Percentiles rank a stretch among this genome's conserved stretches.
phyloP scores from a whole-genome alignment of 768 basidiomycete species.

The Amanita fuliginea region DNA sequence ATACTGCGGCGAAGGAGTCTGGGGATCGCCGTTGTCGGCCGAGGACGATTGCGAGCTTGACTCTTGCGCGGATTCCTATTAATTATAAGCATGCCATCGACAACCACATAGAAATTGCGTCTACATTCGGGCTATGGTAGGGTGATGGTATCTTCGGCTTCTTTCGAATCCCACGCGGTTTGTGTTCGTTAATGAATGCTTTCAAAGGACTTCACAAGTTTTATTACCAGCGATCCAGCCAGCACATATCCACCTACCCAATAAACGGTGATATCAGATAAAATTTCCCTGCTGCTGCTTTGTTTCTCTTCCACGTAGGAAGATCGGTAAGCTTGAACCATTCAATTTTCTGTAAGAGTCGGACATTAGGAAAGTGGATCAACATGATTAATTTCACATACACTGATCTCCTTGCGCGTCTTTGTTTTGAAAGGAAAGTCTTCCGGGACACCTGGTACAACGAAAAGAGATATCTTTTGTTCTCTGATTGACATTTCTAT shows the following conservation, averaged over 20 bases:
- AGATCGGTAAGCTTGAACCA: constrained; percentile 89
- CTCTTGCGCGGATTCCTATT: constrained; percentile 35
- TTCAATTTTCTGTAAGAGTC: constrained; percentile 68
- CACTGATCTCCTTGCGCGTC: constrained; percentile 97
- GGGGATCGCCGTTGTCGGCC: constrained; percentile 46
- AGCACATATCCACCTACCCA: constrained; percentile 32
- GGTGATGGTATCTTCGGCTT: constrained; percentile 17
- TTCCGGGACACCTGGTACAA: constrained; percentile 83
- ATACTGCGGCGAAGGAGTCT: constrained; percentile 54
- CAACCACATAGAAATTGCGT: not conserved
- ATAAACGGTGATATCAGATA: constrained; percentile 96
- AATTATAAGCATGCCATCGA: constrained; percentile 7
- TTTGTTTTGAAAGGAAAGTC: constrained; percentile 84
- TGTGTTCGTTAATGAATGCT: constrained; percentile 54
- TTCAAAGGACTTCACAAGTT: constrained; percentile 39
- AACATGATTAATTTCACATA: constrained; percentile 24
- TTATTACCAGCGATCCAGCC: constrained; percentile 6
- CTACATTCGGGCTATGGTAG: constrained; percentile 5
- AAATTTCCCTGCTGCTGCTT: constrained; percentile 64
- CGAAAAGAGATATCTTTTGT: constrained; percentile 83
- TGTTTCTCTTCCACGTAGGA: constrained; percentile 86
- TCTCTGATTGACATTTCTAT: constrained; percentile 84
- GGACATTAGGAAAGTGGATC: not conserved
- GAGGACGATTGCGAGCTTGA: constrained; percentile 62
- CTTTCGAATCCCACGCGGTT: constrained; percentile 36